Percentiles rank a stretch among this genome's conserved stretches.
These are phyloP conservation scores for Volvariella surrecta DNA, from an alignment of 1,284 basidiomycete genomes.

Conservation along the genomic window DNA sequence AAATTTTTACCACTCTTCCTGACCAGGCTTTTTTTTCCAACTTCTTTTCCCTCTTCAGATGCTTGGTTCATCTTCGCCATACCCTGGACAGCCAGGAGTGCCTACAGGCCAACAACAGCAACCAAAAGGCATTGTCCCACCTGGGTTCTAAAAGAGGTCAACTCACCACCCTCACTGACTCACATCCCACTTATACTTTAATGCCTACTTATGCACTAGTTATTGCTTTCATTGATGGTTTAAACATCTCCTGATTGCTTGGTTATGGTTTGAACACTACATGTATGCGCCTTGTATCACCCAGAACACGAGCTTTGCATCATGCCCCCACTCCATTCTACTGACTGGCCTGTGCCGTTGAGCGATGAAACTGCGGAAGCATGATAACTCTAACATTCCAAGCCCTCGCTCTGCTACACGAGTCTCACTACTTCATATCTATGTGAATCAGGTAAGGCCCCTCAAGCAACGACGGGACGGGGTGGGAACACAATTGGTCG, in stretches of 20 bases:
- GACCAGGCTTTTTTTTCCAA: slow-evolving; percentile 9
- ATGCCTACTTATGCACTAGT: no score
- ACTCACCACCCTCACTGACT: slow-evolving; percentile 9
- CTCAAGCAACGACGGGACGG: slow-evolving; percentile 14
- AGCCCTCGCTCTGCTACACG: no score
- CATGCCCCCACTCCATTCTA: no score
- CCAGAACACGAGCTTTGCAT: no score
- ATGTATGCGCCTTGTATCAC: neutral
- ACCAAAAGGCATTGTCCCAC: slow-evolving; percentile 65
- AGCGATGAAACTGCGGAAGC: no score
- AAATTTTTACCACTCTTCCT: slow-evolving; percentile 8
- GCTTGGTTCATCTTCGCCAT: slow-evolving; percentile 48
- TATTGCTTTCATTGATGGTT: no score
- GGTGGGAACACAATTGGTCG: slow-evolving; percentile 43
- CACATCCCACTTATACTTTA: slow-evolving; percentile 8
- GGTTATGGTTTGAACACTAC: no score
- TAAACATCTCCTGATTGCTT: no score
- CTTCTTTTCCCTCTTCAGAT: slow-evolving; percentile 37
- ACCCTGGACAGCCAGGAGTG: slow-evolving; percentile 31
- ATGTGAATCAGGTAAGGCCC: no score
- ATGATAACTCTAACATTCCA: no score
- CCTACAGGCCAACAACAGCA: slow-evolving; percentile 40
- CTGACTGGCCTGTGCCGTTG: no score
- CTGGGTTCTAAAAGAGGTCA: slow-evolving; percentile 49
- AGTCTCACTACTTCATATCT: no score